Evolutionary conservation across 129 eudicot genomes (phyloP).

Genomic region (Flaveria trinervia): DNA sequence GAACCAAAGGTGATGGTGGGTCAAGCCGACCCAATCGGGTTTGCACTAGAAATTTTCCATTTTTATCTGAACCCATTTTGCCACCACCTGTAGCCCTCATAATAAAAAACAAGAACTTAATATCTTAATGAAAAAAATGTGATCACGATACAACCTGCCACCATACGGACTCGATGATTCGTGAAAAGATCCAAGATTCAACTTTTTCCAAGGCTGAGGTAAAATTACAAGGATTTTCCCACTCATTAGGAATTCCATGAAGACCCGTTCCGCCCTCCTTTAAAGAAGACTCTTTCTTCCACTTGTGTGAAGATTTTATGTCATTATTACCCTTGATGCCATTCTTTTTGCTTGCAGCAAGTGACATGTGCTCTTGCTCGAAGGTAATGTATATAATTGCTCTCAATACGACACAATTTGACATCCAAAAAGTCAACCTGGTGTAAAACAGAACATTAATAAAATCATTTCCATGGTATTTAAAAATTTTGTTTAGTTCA

Average conservation of each 20-base stretch:
- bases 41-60: neutral
- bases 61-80: neutral
- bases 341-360: slow-evolving; percentile 34
- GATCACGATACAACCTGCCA: slow-evolving; percentile 70
- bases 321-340: slow-evolving; percentile 38
- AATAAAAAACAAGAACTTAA: neutral
- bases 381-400: slow-evolving; percentile 67
- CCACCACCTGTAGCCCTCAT: neutral
- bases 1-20: neutral
- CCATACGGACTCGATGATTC: slow-evolving; percentile 92
- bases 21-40: neutral
- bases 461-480: neutral
- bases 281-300: slow-evolving; percentile 45
- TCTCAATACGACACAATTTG: slow-evolving; percentile 75
- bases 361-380: slow-evolving; percentile 50
- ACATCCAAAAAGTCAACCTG: slow-evolving; percentile 98
- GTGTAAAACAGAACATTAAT: neutral
- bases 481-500: slow-evolving; percentile 11
- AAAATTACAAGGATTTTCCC: slow-evolving; percentile 64
- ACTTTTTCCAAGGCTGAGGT: slow-evolving; percentile 63
- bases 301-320: slow-evolving; percentile 43
- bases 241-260: slow-evolving; percentile 38
- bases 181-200: slow-evolving; percentile 92
- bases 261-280: slow-evolving; percentile 36
- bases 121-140: neutral